Evolutionary conservation across 352 stramenopile species (phyloP), one percentile per base, ranked within the genome.

Genomic region (Phytophthora fragariae): DNA sequence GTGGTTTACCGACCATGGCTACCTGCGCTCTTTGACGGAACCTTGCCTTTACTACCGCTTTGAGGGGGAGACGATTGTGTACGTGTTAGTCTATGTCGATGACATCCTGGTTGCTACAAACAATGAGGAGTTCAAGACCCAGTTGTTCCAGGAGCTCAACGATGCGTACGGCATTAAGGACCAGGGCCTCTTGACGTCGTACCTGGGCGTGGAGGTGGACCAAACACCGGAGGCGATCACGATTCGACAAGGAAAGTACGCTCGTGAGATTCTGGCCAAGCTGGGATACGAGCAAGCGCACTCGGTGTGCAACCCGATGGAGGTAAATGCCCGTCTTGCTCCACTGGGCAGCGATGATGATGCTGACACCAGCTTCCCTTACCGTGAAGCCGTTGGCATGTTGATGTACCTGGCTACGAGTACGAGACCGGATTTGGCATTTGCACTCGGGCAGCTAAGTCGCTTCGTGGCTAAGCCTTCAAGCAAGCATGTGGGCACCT

Each of bases 221-320:
- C 55, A 65, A 24, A 66, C n/a, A 29, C 10, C 5, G 3, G 24
- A 59, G 3, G 10, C 5, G 0, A 65, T 70, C 21, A 54, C 33
- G 1, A 57, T 70, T 19, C 19, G 24, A 1, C 64, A 64, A 27
- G 33, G 56, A 2, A 52, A 70, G 6, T 70, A 70, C 39, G 46
- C 55, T 9, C 12, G 21, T 1, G 44, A 70, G 11, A 57, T 63
- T 15, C 27, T 70, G 46, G 2, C 31, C 11, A 69, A 57, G 14
- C 61, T 57, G 12, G 55, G 14, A 19, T 79, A 77, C 49, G 19
- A 66, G 17, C 58, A 62, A 2, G 64, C 65, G 0, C 62, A 62
- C 35, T 35, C 62, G 10, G 62, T 68, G 8, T 27, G 14, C 5
- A 69, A 57, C 41, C 62, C 52, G 9, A 69, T 69, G 39, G 53